Evolutionary conservation across 257 asterid genomes (phyloP).

Genomic region (Fraxinus americana): DNA sequence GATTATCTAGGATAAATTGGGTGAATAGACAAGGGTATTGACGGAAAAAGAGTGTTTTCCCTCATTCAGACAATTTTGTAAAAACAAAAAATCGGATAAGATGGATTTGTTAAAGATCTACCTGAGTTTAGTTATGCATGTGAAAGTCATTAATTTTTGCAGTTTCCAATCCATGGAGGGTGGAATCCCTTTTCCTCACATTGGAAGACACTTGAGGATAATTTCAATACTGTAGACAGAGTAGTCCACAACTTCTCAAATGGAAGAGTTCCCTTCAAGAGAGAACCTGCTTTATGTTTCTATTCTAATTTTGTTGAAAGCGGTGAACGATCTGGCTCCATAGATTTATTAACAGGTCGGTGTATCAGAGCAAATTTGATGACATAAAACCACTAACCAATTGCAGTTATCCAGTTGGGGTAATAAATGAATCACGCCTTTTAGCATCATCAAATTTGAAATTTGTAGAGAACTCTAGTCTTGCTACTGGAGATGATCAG

Average conservation of each 20-base stretch:
- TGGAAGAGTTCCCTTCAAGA: constrained; percentile 40
- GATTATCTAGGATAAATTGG: not conserved
- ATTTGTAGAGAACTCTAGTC: constrained; percentile 46
- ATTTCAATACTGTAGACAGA: constrained; percentile 43
- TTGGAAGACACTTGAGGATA: constrained; percentile 44
- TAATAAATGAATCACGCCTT: constrained; percentile 23
- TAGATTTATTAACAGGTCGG: constrained; percentile 19
- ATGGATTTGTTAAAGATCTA: not conserved
- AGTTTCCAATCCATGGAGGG: constrained; percentile 54
- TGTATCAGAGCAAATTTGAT: constrained; percentile 25
- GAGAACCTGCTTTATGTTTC: constrained; percentile 34
- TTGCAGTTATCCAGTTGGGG: constrained; percentile 24
- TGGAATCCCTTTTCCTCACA: constrained; percentile 39
- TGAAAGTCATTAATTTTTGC: constrained; percentile 31
- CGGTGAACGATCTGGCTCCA: constrained; percentile 29
- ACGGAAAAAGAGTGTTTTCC: not conserved
- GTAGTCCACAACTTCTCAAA: constrained; percentile 31
- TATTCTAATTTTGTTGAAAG: constrained; percentile 38
- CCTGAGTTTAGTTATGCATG: not conserved
- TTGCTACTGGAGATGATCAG: constrained; percentile 40
- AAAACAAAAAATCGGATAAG: not conserved
- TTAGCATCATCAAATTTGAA: constrained; percentile 34
- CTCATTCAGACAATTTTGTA: not conserved
- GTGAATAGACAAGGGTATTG: not conserved
- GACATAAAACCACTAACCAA: constrained; percentile 24